These are phyloP conservation scores for Fusarium paranaense DNA, from an alignment of 2,329 filamentous ascomycete genomes.

Conservation along the genomic window DNA sequence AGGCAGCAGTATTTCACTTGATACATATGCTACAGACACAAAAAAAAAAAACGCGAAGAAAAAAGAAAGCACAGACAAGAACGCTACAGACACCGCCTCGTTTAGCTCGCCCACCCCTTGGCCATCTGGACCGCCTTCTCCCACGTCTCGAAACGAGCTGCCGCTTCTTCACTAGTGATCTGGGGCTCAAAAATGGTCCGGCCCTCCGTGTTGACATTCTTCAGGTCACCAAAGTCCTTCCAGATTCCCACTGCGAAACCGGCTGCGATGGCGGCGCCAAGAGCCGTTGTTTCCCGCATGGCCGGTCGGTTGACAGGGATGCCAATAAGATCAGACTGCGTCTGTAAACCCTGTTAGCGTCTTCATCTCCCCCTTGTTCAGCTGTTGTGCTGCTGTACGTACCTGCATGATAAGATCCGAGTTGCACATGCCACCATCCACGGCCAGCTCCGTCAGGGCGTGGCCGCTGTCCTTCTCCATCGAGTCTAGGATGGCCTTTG, in stretches of 20 bases:
- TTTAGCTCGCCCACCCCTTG: slow-evolving; percentile 71
- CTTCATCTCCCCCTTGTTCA: background rate
- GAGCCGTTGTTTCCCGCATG: slow-evolving; percentile 86
- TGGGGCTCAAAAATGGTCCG: slow-evolving; percentile 76
- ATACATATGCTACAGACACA: slow-evolving; percentile 13
- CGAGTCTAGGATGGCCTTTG: slow-evolving; percentile 82
- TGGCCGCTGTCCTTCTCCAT: slow-evolving; percentile 87
- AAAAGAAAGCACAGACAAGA: slow-evolving; percentile 1
- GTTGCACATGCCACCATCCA: slow-evolving; percentile 88
- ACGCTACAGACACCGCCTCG: background rate
- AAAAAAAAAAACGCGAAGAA: background rate
- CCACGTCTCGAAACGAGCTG: slow-evolving; percentile 77
- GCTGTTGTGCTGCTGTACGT: slow-evolving; percentile 27
- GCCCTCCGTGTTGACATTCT: slow-evolving; percentile 77
- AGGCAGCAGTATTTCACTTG: slow-evolving; percentile 22
- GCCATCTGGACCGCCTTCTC: slow-evolving; percentile 83
- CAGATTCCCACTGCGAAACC: slow-evolving; percentile 82
- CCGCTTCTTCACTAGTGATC: slow-evolving; percentile 69
- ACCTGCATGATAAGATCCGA: slow-evolving; percentile 82
- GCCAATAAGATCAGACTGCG: slow-evolving; percentile 82
- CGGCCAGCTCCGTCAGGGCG: slow-evolving; percentile 76
- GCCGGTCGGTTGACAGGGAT: slow-evolving; percentile 82
- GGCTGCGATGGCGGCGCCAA: slow-evolving; percentile 85
- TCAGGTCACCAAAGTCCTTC: slow-evolving; percentile 78
- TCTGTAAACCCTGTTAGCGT: slow-evolving; percentile 54